phyloP scores from a whole-genome alignment of 1,139 yeast genomes.

The Meyerozyma sp. region DNA sequence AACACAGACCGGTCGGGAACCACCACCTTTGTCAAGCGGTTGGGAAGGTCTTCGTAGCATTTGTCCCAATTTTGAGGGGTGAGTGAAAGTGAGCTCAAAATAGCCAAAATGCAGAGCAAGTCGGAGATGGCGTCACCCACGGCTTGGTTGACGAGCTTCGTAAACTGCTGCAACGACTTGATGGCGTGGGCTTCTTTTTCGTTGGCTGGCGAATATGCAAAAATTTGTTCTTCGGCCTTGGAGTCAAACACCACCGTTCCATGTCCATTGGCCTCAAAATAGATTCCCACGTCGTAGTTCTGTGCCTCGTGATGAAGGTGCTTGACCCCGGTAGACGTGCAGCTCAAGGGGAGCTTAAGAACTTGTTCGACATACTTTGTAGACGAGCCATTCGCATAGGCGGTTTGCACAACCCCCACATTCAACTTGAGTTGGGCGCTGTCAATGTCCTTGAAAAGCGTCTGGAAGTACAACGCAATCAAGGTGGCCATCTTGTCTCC shows the following conservation, averaged over 20 bases:
- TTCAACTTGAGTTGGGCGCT: slow-evolving; percentile 34
- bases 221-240: slow-evolving; percentile 39
- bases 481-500: slow-evolving; percentile 93
- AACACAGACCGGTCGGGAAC: slow-evolving; percentile 79
- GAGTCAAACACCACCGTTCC: slow-evolving; percentile 87
- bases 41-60: slow-evolving; percentile 81
- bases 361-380: slow-evolving; percentile 62
- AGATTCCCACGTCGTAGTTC: slow-evolving; percentile 82
- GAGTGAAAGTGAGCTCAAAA: slow-evolving; percentile 50
- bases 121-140: slow-evolving; percentile 98
- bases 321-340: slow-evolving; percentile 95
- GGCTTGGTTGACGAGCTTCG: slow-evolving; percentile 83
- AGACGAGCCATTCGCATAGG: slow-evolving; percentile 94
- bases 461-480: slow-evolving; percentile 64
- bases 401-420: slow-evolving; percentile 93
- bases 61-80: slow-evolving; percentile 70
- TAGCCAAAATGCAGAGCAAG: slow-evolving; percentile 67
- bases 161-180: slow-evolving; percentile 48
- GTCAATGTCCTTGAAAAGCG: slow-evolving; percentile 38
- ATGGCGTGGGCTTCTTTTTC: slow-evolving; percentile 37
- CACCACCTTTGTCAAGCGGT: slow-evolving; percentile 69
- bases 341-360: slow-evolving; percentile 72
- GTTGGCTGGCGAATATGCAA: slow-evolving; percentile 15
- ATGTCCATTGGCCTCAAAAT: slow-evolving; percentile 99
- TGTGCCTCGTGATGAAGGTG: slow-evolving; percentile 89